Evolutionary conservation across 148 eudicot species (phyloP).

Genomic region (Euryodendron excelsum): DNA sequence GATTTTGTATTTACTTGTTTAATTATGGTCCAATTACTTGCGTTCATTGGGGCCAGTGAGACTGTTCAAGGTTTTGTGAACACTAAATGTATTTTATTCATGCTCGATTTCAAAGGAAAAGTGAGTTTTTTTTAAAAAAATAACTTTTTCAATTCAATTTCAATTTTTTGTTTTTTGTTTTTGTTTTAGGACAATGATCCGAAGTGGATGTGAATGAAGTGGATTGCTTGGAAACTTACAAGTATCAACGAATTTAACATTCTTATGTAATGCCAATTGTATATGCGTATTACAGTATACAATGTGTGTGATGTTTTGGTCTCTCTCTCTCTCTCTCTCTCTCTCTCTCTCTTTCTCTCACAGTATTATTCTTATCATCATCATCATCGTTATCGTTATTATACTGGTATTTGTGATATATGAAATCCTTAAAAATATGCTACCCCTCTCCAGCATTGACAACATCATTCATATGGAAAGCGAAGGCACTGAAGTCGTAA

Average conservation of each 20-base stretch:
- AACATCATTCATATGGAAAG: constrained; percentile 41
- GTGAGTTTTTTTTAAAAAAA: neutral
- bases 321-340: neutral
- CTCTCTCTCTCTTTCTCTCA: too few relatives aligned
- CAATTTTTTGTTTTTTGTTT: neutral
- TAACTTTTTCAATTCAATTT: neutral
- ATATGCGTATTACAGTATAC: neutral
- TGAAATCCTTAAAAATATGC: neutral
- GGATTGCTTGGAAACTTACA: neutral
- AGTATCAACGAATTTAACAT: neutral
- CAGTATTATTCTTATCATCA: neutral
- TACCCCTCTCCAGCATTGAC: constrained; percentile 20
- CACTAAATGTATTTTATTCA: too few relatives aligned
- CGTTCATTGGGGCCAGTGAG: too few relatives aligned
- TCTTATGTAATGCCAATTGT: neutral
- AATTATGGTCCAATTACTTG: too few relatives aligned
- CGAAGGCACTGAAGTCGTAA: constrained; percentile 29
- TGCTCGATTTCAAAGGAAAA: neutral
- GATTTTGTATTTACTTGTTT: too few relatives aligned
- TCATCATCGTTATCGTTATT: neutral
- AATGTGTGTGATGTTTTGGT: neutral
- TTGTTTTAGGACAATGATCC: neutral
- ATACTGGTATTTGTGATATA: neutral
- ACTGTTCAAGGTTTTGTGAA: too few relatives aligned
- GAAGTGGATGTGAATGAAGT: neutral